Base-by-base conservation (phyloP, 768 basidiomycete species). In the Favolaschia claudopus region DNA sequence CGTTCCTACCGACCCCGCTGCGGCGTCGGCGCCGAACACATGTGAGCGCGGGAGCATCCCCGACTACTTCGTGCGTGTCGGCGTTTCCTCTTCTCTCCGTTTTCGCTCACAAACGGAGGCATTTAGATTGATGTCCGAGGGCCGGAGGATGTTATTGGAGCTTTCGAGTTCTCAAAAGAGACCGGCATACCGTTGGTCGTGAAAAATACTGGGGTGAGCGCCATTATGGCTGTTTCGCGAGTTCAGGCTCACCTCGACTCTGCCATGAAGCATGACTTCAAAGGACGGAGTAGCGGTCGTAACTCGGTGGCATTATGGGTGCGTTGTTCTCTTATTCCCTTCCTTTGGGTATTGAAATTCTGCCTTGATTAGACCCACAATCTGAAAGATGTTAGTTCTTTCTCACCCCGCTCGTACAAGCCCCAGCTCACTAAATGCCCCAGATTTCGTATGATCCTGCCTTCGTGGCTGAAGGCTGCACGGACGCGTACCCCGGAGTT, bases 201-300 rank as follows among this genome's bases (percentile, higher is more conserved):
- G 22, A 82, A 83, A 64, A 85, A 84, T 58, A 82, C 83, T 17
- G 83, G 83, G 25, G 81, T 83, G 59, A 65, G 79, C 68, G 25
- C 14, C 39, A 4, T 10, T 29, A 19, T 32, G 14, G n/a, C 33
- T 24, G 3, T 32, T 28, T 14, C 20, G 31, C 28, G 17, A 17
- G 20, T 9, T 10, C 24, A 22, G n/a, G n/a, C 34, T 31, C 29
- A 24, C 25, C 39, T 15, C 19, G 4, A 34, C 32, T 47, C 36
- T 38, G 22, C 33, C 20, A 15, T 17, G 33, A 47, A 83, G 82
- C 82, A 83, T 55, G 82, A 83, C 58, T 82, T 81, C 64, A 78
- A 75, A 56, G 82, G 81, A 15, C 71, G 82, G 15, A 83, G 82
- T 59, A 80, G 79, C 50, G 79, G 76, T 9, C 78, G 74, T 10